Base-by-base conservation (phyloP, 1,139 yeast genomes). In the Scheffersomyces insectosa region DNA sequence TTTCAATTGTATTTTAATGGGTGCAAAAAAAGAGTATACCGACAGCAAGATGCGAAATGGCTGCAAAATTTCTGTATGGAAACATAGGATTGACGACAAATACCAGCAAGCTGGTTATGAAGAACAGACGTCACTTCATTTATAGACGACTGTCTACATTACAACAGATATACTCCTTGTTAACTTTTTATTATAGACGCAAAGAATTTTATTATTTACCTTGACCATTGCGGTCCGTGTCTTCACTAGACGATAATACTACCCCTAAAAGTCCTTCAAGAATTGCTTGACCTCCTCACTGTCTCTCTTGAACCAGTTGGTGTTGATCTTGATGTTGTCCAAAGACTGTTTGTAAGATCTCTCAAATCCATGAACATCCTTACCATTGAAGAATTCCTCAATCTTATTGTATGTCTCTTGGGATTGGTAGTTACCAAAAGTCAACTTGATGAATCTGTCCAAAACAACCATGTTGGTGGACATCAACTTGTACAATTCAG, bases 321-420 rank as follows among this genome's bases (percentile, higher is more conserved):
- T 63, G 46, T 77, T 77, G 37, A 75, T 74, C 42, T 66, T 67
- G 41, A 82, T 68, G 37, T 70, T 70, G 55, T 82, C 88, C 51
- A 82, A 57, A 3, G 77, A 76, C 61, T 82, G 88, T 23, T 65
- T 65, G 45, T 76, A 67, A 9, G 84, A 79, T 62, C 85, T 75
- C 53, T 80, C 85, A 50, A 79, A 83, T 1, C 85, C 85, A 44
- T 75, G 75, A 32, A 75, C 75, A 53, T 85, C 81, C 57, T 80
- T 81, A 37, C 63, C 71, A 6, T 61, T 59, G 56, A 85, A 87
- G 57, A 85, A 83, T 1, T 48, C 49, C 34, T 66, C 65, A 42
- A 84, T 71, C 38, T 79, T 82, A 12, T 65, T 60, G 42, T 66
- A 62, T 47, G 72, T 70, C 36, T 69, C 71, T 41, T 55, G 56